Evolutionary conservation across 495 filamentous ascomycete species (phyloP).

Genomic region (Xylaria castorea): DNA sequence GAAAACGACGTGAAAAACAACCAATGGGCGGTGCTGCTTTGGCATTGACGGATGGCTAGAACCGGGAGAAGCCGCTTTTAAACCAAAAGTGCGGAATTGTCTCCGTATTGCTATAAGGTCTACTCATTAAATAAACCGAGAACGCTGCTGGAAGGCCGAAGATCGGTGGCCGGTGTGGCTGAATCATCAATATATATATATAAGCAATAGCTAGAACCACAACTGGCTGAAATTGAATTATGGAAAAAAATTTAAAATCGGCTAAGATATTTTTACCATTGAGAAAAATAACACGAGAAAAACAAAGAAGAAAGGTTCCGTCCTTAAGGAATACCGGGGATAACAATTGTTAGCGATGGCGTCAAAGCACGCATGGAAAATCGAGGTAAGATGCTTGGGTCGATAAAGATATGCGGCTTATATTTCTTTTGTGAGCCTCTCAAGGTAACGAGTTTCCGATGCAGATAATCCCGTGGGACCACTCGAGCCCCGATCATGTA

Average conservation of each 20-base stretch:
- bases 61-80: background rate
- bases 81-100: constrained; percentile 12
- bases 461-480: constrained; percentile 51
- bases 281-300: background rate
- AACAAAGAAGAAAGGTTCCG: background rate
- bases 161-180: background rate
- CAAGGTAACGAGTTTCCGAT: constrained; percentile 6
- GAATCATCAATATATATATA: background rate
- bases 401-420: constrained; percentile 1
- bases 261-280: background rate
- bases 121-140: background rate
- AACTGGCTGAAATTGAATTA: background rate
- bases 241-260: background rate
- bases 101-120: background rate
- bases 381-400: constrained; percentile 32
- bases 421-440: background rate
- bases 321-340: background rate
- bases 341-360: constrained; percentile 24
- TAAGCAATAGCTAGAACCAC: background rate
- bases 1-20: background rate
- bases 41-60: background rate
- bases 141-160: constrained; percentile 11
- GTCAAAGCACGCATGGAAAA: constrained; percentile 39
- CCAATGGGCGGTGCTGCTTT: background rate
- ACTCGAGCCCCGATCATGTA: constrained; percentile 40